Evolutionary conservation across 1,284 basidiomycete species (phyloP).

Genomic region (Tilletiopsis washingtonensis): DNA sequence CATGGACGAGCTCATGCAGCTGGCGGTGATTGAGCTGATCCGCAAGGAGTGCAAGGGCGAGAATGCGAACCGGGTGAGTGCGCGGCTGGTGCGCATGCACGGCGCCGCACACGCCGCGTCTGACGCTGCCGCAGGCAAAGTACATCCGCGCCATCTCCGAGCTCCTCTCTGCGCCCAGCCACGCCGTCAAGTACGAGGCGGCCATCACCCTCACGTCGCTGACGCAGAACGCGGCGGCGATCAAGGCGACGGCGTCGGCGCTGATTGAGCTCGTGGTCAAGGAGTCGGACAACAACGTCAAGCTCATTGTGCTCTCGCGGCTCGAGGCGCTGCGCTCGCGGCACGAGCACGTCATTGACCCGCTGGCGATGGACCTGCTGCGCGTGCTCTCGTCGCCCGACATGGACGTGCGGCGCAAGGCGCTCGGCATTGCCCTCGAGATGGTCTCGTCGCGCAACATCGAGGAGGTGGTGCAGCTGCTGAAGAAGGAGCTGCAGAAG

Average conservation of each 20-base stretch:
- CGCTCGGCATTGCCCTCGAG: slow-evolving; percentile 77
- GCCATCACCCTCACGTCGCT: slow-evolving; percentile 89
- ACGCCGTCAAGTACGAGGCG: slow-evolving; percentile 96
- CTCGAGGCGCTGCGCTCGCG: slow-evolving; percentile 74
- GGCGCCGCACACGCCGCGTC: neutral
- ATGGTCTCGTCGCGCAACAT: slow-evolving; percentile 94
- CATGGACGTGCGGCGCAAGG: slow-evolving; percentile 92
- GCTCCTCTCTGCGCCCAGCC: slow-evolving; percentile 79
- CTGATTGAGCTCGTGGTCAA: slow-evolving; percentile 86
- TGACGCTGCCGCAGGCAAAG: slow-evolving; percentile 58
- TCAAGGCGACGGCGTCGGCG: slow-evolving; percentile 86
- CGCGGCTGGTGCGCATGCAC: neutral
- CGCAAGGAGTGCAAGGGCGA: slow-evolving; percentile 81
- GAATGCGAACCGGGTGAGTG: slow-evolving; percentile 40
- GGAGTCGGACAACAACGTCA: slow-evolving; percentile 98
- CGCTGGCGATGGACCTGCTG: slow-evolving; percentile 90
- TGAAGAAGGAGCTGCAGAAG: slow-evolving; percentile 95
- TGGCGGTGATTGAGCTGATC: slow-evolving; percentile 91
- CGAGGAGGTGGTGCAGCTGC: slow-evolving; percentile 91
- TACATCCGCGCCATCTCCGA: slow-evolving; percentile 94
- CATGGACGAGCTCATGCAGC: slow-evolving; percentile 90
- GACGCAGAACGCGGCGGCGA: slow-evolving; percentile 89
- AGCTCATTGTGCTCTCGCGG: slow-evolving; percentile 92
- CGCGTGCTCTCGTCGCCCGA: slow-evolving; percentile 86
- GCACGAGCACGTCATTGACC: slow-evolving; percentile 85